Evolutionary conservation across 2,329 filamentous ascomycete species (phyloP).

Genomic region (Fonsecaea erecta): DNA sequence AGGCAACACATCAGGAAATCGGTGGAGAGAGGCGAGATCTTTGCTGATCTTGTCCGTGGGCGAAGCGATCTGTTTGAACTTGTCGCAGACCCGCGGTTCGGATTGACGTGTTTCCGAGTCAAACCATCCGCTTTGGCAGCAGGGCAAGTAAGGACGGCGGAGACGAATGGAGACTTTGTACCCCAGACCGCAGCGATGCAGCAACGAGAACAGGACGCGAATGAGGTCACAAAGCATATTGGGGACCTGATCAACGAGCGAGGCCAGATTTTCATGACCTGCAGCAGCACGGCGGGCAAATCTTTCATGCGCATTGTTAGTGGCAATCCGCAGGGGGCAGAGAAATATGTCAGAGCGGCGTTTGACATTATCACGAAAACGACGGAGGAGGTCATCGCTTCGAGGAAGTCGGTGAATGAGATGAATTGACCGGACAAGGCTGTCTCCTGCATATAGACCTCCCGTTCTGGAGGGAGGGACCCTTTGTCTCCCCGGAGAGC

Average conservation of each 20-base stretch:
- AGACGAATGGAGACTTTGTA: slow-evolving; percentile 42
- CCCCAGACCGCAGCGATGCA: slow-evolving; percentile 42
- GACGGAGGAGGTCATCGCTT: slow-evolving; percentile 60
- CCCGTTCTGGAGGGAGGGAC: too few relatives aligned
- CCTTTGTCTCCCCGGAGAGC: too few relatives aligned
- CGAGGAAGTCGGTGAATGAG: slow-evolving; percentile 2
- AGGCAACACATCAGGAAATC: slow-evolving; percentile 73
- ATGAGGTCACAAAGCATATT: slow-evolving; percentile 72
- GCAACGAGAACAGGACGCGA: slow-evolving; percentile 60
- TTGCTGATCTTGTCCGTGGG: slow-evolving; percentile 66
- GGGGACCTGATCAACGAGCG: slow-evolving; percentile 74
- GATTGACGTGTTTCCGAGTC: slow-evolving; percentile 75
- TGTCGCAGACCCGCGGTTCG: slow-evolving; percentile 74
- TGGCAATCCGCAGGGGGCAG: slow-evolving; percentile 70
- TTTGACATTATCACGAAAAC: slow-evolving; percentile 73
- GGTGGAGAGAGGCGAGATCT: slow-evolving; percentile 70
- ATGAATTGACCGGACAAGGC: background rate
- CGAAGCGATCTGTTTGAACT: slow-evolving; percentile 72
- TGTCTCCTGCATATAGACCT: background rate
- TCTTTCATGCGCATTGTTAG: slow-evolving; percentile 84
- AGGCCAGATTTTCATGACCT: slow-evolving; percentile 83
- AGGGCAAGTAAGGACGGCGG: slow-evolving; percentile 5
- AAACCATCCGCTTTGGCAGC: slow-evolving; percentile 46
- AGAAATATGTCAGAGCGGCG: slow-evolving; percentile 71
- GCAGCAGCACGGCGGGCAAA: slow-evolving; percentile 70